A percentile compares a stretch with the other conserved stretches of the same genome.
These are phyloP conservation scores for Thermomyces lanuginosus DNA, from an alignment of 2,329 filamentous ascomycete genomes.

Conservation along the genomic window DNA sequence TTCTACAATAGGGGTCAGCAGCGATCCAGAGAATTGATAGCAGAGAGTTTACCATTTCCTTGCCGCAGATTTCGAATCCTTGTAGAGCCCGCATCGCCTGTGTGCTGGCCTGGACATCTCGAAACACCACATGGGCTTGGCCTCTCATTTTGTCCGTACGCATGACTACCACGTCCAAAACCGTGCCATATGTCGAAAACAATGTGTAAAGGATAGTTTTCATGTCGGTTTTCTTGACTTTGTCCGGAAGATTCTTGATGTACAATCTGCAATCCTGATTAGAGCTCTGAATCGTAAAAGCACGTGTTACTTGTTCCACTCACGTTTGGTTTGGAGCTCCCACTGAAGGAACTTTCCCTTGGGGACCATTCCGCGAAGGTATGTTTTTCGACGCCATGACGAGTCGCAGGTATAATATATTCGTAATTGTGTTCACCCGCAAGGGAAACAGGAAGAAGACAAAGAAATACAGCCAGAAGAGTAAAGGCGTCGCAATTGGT, in stretches of 20 bases:
- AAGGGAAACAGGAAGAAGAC: slow-evolving; percentile 1
- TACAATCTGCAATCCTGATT: slow-evolving; percentile 50
- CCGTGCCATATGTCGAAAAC: slow-evolving; percentile 82
- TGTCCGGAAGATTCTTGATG: slow-evolving; percentile 73
- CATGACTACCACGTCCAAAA: slow-evolving; percentile 79
- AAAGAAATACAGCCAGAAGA: too few relatives aligned
- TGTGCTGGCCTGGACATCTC: slow-evolving; percentile 78
- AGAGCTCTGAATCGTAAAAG: neutral
- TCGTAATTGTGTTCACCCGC: too few relatives aligned
- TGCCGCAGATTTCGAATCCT: slow-evolving; percentile 71
- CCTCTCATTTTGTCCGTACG: slow-evolving; percentile 88
- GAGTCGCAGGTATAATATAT: too few relatives aligned
- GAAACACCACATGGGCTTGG: slow-evolving; percentile 83
- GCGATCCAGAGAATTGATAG: slow-evolving; percentile 1
- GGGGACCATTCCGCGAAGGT: slow-evolving; percentile 25
- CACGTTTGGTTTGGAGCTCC: slow-evolving; percentile 62
- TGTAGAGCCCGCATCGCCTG: slow-evolving; percentile 84
- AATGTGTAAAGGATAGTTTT: slow-evolving; percentile 79
- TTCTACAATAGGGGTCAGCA: slow-evolving; percentile 52
- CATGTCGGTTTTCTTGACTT: slow-evolving; percentile 77
- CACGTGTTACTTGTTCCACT: slow-evolving; percentile 18
- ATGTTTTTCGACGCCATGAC: slow-evolving; percentile 25
- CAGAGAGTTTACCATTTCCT: slow-evolving; percentile 54
- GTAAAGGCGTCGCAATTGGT: too few relatives aligned
- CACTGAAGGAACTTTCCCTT: slow-evolving; percentile 22